These are phyloP conservation scores for Serendipita sp. DNA, from an alignment of 768 basidiomycete species.

Conservation along the genomic window DNA sequence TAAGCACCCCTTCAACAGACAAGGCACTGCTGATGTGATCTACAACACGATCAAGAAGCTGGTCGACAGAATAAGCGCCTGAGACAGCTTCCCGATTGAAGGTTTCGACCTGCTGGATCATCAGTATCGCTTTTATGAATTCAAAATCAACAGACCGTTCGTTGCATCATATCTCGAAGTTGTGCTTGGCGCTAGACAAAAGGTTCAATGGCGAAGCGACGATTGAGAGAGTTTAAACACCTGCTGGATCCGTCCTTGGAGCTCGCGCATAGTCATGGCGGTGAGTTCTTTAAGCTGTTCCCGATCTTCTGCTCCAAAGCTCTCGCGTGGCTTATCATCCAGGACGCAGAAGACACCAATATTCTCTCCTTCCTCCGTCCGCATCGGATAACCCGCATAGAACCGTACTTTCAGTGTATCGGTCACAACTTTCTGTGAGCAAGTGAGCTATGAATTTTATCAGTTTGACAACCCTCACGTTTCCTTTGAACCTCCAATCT, in stretches of 20 bases:
- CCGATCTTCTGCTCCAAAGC: neutral
- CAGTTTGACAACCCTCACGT: slow-evolving; percentile 31
- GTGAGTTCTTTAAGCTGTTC: neutral
- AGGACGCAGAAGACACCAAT: slow-evolving; percentile 32
- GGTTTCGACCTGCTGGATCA: neutral
- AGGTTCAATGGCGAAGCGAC: neutral
- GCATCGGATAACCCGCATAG: slow-evolving; percentile 79
- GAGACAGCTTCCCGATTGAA: neutral
- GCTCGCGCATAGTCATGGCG: neutral
- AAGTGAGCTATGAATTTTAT: neutral
- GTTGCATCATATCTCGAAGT: neutral
- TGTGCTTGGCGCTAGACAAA: neutral
- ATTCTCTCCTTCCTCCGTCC: slow-evolving; percentile 81
- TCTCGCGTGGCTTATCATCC: neutral
- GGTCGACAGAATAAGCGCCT: neutral
- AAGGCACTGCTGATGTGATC: neutral
- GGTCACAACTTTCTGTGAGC: slow-evolving; percentile 46
- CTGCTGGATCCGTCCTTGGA: neutral
- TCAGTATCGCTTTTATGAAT: neutral
- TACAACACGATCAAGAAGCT: neutral
- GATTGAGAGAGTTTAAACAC: neutral
- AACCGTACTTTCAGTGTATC: slow-evolving; percentile 60
- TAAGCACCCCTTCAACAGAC: neutral
- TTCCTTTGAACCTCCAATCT: slow-evolving; percentile 81
- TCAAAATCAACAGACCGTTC: neutral